Conservation (phyloP, 2,329 filamentous ascomycete genomes). For the Xylariales sp. region DNA sequence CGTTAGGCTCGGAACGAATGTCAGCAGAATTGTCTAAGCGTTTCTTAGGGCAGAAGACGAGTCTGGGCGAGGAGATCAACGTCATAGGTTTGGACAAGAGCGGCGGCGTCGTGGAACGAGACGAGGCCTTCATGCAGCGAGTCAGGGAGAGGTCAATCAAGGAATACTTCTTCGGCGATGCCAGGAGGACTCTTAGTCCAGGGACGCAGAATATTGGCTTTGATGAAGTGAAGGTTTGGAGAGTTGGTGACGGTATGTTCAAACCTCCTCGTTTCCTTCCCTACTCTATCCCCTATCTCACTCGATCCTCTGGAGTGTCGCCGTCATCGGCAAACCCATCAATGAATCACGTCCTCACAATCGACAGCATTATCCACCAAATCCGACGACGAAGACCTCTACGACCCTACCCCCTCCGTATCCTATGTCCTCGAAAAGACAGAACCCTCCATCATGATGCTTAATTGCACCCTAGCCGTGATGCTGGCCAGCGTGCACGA, state of each 20-base stretch:
- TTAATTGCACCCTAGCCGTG: conserved; percentile 80
- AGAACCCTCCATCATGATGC: conserved; percentile 61
- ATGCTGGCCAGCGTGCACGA: conserved; percentile 72
- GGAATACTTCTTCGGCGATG: conserved; percentile 90
- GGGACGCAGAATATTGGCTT: conserved; percentile 84
- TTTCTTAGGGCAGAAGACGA: conserved; percentile 54
- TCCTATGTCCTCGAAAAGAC: conserved; percentile 51
- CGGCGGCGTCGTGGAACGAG: conserved; percentile 75
- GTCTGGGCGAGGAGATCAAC: conserved; percentile 62
- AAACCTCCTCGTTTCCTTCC: conserved; percentile 7
- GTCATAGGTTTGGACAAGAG: conserved; percentile 80
- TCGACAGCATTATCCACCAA: conserved; percentile 1
- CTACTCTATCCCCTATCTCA: neutral
- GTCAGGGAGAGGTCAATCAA: conserved; percentile 72
- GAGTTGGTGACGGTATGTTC: conserved; percentile 54
- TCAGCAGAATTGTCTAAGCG: conserved; percentile 69
- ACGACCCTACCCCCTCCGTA: conserved; percentile 15
- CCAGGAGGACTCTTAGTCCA: conserved; percentile 72
- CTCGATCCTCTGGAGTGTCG: neutral
- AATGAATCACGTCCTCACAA: neutral
- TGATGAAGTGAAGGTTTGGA: conserved; percentile 68
- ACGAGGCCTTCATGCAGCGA: conserved; percentile 68
- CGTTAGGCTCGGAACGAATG: conserved; percentile 74
- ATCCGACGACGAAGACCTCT: conserved; percentile 20
- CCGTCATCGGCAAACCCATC: too few relatives aligned